phyloP scores from a whole-genome alignment of 1,284 basidiomycete genomes.

The Taiwanofungus camphoratus region DNA sequence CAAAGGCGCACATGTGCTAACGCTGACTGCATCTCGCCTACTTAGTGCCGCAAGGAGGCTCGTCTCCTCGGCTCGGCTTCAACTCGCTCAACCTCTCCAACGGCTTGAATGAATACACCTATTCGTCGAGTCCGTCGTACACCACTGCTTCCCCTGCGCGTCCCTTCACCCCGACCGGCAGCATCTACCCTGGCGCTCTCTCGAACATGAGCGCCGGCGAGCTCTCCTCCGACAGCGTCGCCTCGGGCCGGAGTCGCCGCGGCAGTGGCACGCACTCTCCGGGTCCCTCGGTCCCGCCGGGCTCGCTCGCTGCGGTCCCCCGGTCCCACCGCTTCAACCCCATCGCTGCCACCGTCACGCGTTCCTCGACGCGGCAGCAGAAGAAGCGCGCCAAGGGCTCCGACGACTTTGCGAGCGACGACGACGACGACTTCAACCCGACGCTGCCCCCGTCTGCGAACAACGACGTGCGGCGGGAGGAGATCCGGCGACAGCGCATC shows the following conservation, averaged over 20 bases:
- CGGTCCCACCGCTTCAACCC: conserved; percentile 73
- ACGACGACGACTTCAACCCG: conserved; percentile 65
- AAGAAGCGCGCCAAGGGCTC: conserved; percentile 50
- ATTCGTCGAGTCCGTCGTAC: conserved; percentile 46
- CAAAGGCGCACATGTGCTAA: not conserved
- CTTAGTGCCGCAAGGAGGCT: conserved; percentile 36
- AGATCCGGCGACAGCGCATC: conserved; percentile 80
- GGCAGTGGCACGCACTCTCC: conserved; percentile 61
- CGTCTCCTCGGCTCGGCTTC: conserved; percentile 57
- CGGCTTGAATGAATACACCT: conserved; percentile 60
- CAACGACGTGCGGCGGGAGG: conserved; percentile 68
- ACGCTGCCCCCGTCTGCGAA: conserved; percentile 28
- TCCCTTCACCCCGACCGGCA: conserved; percentile 62
- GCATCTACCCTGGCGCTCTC: conserved; percentile 67
- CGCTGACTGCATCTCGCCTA: too few relatives aligned
- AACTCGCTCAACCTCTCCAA: conserved; percentile 52
- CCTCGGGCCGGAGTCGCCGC: conserved; percentile 60
- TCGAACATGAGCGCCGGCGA: conserved; percentile 66
- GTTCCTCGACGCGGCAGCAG: conserved; percentile 26
- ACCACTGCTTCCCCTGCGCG: conserved; percentile 53
- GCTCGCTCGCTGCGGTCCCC: conserved; percentile 54
- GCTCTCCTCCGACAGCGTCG: conserved; percentile 60
- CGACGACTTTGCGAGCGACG: conserved; percentile 57
- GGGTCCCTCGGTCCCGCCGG: conserved; percentile 51
- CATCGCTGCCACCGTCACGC: conserved; percentile 46